These are phyloP conservation scores for Dorcoceras hygrometricum DNA, from an alignment of 257 asterid genomes.

Conservation along the genomic window DNA sequence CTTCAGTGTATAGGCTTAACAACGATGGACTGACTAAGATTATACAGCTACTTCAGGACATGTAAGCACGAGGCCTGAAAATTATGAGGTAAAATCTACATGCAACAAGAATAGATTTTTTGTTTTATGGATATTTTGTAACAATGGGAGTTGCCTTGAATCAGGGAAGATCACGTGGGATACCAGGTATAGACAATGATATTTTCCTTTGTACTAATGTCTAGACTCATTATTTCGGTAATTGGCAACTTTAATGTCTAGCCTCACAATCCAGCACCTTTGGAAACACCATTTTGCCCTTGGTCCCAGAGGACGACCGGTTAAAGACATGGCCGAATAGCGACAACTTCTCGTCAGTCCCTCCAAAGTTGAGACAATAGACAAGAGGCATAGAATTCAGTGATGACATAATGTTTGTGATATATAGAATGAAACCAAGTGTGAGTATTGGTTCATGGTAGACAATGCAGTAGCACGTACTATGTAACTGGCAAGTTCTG, in stretches of 20 bases:
- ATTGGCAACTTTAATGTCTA: no score
- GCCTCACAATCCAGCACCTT: no score
- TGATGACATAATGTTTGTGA: background rate
- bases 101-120: background rate
- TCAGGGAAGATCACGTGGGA: no score
- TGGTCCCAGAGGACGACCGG: no score
- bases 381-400: background rate
- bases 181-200: no score
- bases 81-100: background rate
- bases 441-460: background rate
- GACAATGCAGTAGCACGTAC: background rate
- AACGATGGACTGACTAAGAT: background rate
- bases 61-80: background rate
- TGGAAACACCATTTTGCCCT: no score
- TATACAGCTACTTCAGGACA: background rate
- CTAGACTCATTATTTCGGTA: no score
- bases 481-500: background rate
- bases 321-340: slow-evolving; percentile 15
- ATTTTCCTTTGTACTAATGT: no score
- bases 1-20: slow-evolving; percentile 22
- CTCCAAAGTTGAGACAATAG: slow-evolving; percentile 12
- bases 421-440: background rate
- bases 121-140: no score
- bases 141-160: no score
- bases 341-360: slow-evolving; percentile 3